Evolutionary conservation across 306 rosid genomes (phyloP).

Genomic region (Lablab purpureus): DNA sequence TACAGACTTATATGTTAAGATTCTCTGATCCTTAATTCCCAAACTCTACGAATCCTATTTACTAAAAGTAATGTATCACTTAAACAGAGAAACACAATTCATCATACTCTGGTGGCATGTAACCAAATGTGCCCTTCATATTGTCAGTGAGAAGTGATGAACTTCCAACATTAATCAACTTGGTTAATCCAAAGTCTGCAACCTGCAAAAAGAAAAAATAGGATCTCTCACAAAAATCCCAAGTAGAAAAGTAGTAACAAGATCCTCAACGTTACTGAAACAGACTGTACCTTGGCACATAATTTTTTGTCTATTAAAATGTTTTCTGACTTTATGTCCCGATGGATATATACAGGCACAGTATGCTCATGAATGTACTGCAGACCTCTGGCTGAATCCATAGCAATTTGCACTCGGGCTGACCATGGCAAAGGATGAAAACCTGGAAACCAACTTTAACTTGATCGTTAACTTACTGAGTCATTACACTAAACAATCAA

Average conservation of each 20-base stretch:
- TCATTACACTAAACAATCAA: constrained; percentile 20
- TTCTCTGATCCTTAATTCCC: background rate
- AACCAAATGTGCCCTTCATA: constrained; percentile 92
- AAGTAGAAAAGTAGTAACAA: background rate
- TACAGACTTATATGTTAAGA: background rate
- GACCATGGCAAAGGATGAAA: constrained; percentile 81
- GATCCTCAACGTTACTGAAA: constrained; percentile 15
- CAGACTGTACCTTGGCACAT: constrained; percentile 71
- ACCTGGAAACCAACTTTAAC: constrained; percentile 50
- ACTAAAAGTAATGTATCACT: constrained; percentile 11
- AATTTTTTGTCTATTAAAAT: constrained; percentile 78
- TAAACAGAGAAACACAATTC: background rate
- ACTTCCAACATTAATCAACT: constrained; percentile 80
- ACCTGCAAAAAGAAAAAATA: constrained; percentile 59
- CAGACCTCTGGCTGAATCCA: constrained; percentile 95
- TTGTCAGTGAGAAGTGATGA: constrained; percentile 62
- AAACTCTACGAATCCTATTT: background rate
- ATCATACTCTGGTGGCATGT: constrained; percentile 97
- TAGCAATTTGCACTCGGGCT: constrained; percentile 82
- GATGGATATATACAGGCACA: constrained; percentile 87
- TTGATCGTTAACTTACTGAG: constrained; percentile 1
- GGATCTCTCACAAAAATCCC: constrained; percentile 1
- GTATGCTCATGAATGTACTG: constrained; percentile 96
- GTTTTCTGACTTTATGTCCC: constrained; percentile 91
- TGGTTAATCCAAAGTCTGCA: constrained; percentile 92